Evolutionary conservation across 2,329 filamentous ascomycete species (phyloP).

Genomic region (Diaporthe ilicicola): DNA sequence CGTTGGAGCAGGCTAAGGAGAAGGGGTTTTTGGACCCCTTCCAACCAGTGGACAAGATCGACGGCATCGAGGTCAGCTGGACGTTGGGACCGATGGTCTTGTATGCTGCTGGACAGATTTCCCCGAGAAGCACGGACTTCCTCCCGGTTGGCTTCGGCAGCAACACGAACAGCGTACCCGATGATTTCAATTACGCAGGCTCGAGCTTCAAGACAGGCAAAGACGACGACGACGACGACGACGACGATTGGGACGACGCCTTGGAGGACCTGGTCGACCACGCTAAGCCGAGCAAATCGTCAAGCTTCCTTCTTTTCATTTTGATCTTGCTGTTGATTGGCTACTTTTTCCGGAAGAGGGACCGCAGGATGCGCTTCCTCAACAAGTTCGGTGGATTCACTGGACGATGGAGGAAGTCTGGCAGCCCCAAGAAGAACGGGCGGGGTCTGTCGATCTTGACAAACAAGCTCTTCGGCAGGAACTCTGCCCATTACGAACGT

Average conservation of each 20-base stretch:
- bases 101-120: constrained; percentile 90
- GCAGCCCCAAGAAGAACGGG: constrained; percentile 55
- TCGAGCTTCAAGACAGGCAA: constrained; percentile 57
- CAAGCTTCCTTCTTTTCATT: constrained; percentile 80
- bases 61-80: constrained; percentile 94
- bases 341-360: constrained; percentile 82
- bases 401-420: constrained; percentile 50
- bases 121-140: constrained; percentile 64
- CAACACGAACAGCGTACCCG: constrained; percentile 74
- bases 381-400: constrained; percentile 58
- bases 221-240: constrained; percentile 59
- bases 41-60: constrained; percentile 91
- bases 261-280: constrained; percentile 70
- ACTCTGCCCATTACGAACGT: constrained; percentile 74
- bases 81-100: constrained; percentile 96
- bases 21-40: constrained; percentile 86
- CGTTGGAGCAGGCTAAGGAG: constrained; percentile 72
- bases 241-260: constrained; percentile 63
- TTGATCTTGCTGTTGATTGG: constrained; percentile 73
- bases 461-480: constrained; percentile 72
- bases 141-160: constrained; percentile 92
- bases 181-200: constrained; percentile 86
- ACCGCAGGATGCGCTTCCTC: constrained; percentile 71
- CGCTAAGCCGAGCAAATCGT: constrained; percentile 73
- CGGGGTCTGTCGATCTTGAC: constrained; percentile 59